Evolutionary conservation across 768 basidiomycete genomes (phyloP), one percentile per base, ranked within the genome.

Genomic region (Suillus cothurnatus): DNA sequence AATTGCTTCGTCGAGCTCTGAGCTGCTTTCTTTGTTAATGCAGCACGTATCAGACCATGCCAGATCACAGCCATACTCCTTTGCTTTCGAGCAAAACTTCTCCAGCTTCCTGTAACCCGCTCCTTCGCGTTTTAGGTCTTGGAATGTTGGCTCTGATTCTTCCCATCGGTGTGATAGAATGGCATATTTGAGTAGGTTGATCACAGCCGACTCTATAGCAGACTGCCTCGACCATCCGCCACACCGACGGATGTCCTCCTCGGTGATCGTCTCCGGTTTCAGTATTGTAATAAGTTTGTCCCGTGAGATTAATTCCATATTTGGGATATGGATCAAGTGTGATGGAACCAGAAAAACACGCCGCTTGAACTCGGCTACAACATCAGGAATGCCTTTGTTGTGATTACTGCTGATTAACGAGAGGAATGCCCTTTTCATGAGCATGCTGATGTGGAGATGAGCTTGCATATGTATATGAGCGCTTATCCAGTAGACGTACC

Each of bases 1-100:
- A 21, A 70, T 66, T 47, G 69, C 65, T 34, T 70, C 69, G 14
- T 66, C 61, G 14, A 70, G 62, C 38, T 70, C 69, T 6, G 69
- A 50, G 36, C 69, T 70, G 43, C 68, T 69, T 34, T 45, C 28
- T 6, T 64, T 68, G 61, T 69, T 62, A 19, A 69, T 66, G 45
- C 68, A 69, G 23, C 57, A 64, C 6, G 68, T 69, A n/a, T 68
- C 67, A 14, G 58, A 47, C 68, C 67, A 69, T 50, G 43, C 68
- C 4, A 50, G 49, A 11, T 39, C 19, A 38, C 64, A 63, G 7
- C 43, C 36, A 47, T 59, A n/a, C 26, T 53, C 62, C 61, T 31
- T 8, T 34, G 64, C 64, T 39, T 38, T 50, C 5, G 8, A 17
- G 39, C 58, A 63, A 21, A 63, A 63, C 8, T 56, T n/a, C 19